These are phyloP conservation scores for Neoboletus brunneissimus DNA, from an alignment of 768 basidiomycete species.

Conservation along the genomic window DNA sequence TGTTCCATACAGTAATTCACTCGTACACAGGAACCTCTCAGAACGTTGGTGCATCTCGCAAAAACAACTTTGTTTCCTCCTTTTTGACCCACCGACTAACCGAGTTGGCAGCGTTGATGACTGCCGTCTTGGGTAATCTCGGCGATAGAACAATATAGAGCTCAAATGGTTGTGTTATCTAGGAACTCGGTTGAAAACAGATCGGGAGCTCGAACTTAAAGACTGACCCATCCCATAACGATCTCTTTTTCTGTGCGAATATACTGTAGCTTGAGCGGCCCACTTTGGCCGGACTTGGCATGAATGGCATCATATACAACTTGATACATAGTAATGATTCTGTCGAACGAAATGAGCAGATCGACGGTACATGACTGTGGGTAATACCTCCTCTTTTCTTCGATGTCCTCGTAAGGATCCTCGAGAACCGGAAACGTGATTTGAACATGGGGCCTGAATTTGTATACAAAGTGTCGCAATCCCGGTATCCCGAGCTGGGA, in stretches of 20 bases:
- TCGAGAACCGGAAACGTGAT: slow-evolving; percentile 84
- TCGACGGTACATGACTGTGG: not conserved
- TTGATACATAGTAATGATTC: slow-evolving; percentile 86
- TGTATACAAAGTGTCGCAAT: slow-evolving; percentile 92
- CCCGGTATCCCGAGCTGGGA: slow-evolving; percentile 85
- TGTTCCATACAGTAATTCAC: not conserved
- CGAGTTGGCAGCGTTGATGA: slow-evolving; percentile 83
- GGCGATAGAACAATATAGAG: slow-evolving; percentile 83
- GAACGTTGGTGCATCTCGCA: slow-evolving; percentile 89
- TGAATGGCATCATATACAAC: slow-evolving; percentile 85
- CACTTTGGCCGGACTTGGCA: slow-evolving; percentile 80
- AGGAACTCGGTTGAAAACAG: not conserved
- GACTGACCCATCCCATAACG: slow-evolving; percentile 90
- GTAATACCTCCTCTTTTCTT: slow-evolving; percentile 59
- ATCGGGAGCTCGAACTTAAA: not conserved
- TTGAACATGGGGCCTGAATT: slow-evolving; percentile 86
- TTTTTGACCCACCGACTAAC: slow-evolving; percentile 90
- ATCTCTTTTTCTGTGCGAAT: slow-evolving; percentile 82
- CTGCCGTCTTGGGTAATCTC: slow-evolving; percentile 81
- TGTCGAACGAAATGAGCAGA: slow-evolving; percentile 31
- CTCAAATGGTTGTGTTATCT: slow-evolving; percentile 95
- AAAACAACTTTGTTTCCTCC: slow-evolving; percentile 78
- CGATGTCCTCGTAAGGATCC: slow-evolving; percentile 69
- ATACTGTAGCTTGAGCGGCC: slow-evolving; percentile 82
- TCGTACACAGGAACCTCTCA: slow-evolving; percentile 25